phyloP scores from a whole-genome alignment of 352 stramenopile genomes.

The Phytopythium mirpurense region DNA sequence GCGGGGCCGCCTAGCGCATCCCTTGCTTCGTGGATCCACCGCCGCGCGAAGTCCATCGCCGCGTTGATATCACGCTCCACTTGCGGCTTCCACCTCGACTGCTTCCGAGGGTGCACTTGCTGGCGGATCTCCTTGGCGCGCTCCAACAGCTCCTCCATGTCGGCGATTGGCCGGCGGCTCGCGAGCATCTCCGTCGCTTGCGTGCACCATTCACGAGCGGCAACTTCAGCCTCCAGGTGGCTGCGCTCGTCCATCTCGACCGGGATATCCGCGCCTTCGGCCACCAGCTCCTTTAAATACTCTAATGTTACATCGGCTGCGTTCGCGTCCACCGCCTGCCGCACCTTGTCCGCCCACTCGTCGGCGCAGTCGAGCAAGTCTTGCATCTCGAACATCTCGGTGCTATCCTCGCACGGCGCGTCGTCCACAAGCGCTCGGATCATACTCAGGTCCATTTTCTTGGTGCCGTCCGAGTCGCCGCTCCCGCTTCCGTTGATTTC shows the following conservation, averaged over 20 bases:
- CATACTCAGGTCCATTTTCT: slow-evolving; percentile 78
- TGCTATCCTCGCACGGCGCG: slow-evolving; percentile 79
- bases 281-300: slow-evolving; percentile 68
- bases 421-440: slow-evolving; percentile 83
- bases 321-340: slow-evolving; percentile 60
- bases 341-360: slow-evolving; percentile 77
- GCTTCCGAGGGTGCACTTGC: slow-evolving; percentile 66
- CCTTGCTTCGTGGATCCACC: slow-evolving; percentile 75
- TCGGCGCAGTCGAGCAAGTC: slow-evolving; percentile 84
- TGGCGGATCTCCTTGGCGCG: slow-evolving; percentile 72
- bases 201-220: slow-evolving; percentile 70
- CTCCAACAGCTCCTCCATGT: slow-evolving; percentile 51
- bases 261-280: slow-evolving; percentile 82
- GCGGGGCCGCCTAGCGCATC: slow-evolving; percentile 49
- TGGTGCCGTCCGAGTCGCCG: slow-evolving; percentile 27
- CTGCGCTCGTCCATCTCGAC: slow-evolving; percentile 87
- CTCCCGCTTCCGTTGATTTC: slow-evolving; percentile 14
- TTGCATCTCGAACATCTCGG: slow-evolving; percentile 88
- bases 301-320: slow-evolving; percentile 61
- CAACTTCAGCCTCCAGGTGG: slow-evolving; percentile 72
- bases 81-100: slow-evolving; percentile 79
- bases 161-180: slow-evolving; percentile 51
- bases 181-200: slow-evolving; percentile 47
- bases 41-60: slow-evolving; percentile 53
- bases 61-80: slow-evolving; percentile 75